phyloP scores from a whole-genome alignment of 768 basidiomycete genomes.

The Suillus subalutaceus region DNA sequence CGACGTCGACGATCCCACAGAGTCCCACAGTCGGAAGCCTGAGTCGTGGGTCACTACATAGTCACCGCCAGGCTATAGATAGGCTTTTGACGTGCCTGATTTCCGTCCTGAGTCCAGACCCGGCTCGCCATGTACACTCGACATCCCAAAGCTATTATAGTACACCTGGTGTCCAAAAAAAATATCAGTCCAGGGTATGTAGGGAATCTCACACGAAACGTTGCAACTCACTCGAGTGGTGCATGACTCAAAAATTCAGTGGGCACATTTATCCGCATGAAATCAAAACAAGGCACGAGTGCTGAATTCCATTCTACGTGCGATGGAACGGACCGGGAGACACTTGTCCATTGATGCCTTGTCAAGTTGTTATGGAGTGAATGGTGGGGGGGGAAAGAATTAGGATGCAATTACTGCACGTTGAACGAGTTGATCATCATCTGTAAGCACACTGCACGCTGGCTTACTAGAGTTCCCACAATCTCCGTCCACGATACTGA shows the following conservation, averaged over 20 bases:
- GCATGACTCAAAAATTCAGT: neutral
- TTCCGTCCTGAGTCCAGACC: neutral
- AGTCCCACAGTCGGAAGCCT: neutral
- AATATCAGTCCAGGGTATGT: neutral
- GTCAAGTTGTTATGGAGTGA: neutral
- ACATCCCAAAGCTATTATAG: neutral
- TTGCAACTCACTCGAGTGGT: neutral
- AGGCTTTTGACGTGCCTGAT: neutral
- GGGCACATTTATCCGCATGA: neutral
- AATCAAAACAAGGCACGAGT: neutral
- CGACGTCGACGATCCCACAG: neutral
- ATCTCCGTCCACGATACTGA: too few relatives aligned
- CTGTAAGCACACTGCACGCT: too few relatives aligned
- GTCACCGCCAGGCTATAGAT: neutral
- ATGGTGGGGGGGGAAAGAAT: neutral
- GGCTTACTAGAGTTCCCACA: too few relatives aligned
- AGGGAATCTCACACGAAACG: neutral
- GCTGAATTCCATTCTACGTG: neutral
- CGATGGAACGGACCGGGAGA: neutral
- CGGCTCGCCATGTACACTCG: neutral
- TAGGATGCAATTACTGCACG: neutral
- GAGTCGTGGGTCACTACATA: neutral
- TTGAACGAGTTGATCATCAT: neutral
- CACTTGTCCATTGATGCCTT: neutral
- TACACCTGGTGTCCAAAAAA: neutral